Evolutionary conservation across 2,329 filamentous ascomycete species (phyloP).

Genomic region (Coccinonectria pachysandricola): DNA sequence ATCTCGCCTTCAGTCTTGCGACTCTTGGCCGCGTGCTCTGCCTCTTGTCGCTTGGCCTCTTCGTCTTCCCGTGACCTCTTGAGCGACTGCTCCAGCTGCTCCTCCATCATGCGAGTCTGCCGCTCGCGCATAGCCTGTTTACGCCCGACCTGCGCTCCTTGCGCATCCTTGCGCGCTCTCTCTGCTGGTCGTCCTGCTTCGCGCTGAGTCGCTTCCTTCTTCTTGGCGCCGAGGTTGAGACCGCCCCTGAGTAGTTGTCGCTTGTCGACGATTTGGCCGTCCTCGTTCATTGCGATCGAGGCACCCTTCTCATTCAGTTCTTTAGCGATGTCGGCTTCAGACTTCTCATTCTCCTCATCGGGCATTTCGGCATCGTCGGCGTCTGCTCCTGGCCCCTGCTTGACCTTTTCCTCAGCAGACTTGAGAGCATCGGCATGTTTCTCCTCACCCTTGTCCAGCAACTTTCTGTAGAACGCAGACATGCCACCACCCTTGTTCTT

Average conservation of each 20-base stretch:
- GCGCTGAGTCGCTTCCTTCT: conserved; percentile 34
- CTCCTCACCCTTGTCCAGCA: conserved; percentile 61
- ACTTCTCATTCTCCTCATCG: conserved; percentile 44
- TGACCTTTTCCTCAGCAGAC: conserved; percentile 48
- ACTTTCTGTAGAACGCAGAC: conserved; percentile 66
- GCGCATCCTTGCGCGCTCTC: conserved; percentile 25
- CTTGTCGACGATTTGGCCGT: conserved; percentile 76
- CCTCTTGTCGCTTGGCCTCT: conserved; percentile 52
- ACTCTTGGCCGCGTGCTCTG: conserved; percentile 61
- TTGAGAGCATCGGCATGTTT: conserved; percentile 60
- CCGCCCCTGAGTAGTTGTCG: conserved; percentile 67
- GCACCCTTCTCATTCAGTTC: conserved; percentile 55
- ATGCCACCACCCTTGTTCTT: conserved; percentile 59
- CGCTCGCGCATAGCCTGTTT: conserved; percentile 63
- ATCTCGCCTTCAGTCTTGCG: conserved; percentile 70
- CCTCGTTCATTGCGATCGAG: conserved; percentile 63
- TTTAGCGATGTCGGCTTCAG: conserved; percentile 53
- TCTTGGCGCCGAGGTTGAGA: conserved; percentile 60
- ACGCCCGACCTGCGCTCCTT: conserved; percentile 34
- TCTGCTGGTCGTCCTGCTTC: conserved; percentile 17
- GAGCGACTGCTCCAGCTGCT: conserved; percentile 61
- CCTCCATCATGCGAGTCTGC: conserved; percentile 69
- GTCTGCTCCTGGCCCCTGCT: conserved; percentile 24
- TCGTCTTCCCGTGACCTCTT: conserved; percentile 62
- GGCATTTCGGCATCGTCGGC: conserved; percentile 23